A percentile compares a stretch with the other conserved stretches of the same genome.
These are phyloP conservation scores for Butyriboletus loyo DNA, from an alignment of 768 basidiomycete genomes.

Conservation along the genomic window DNA sequence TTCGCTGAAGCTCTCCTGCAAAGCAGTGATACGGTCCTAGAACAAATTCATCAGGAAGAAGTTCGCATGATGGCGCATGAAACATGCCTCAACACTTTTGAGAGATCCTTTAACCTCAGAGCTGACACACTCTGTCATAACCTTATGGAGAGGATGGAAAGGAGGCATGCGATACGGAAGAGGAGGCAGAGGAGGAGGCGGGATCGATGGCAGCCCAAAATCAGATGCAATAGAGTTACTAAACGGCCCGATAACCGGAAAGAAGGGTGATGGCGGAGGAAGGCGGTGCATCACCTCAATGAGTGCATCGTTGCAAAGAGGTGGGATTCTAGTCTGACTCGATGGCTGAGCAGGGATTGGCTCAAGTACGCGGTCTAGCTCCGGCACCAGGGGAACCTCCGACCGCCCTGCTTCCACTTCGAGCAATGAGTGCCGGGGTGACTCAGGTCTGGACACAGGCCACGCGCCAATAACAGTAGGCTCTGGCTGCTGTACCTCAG, in stretches of 20 bases:
- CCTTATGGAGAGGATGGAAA: slow-evolving; percentile 14
- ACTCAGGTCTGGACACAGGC: slow-evolving; percentile 37
- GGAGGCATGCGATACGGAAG: slow-evolving; percentile 9
- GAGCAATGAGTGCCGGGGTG: slow-evolving; percentile 21
- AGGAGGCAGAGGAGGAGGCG: slow-evolving; percentile 2
- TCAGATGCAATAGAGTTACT: slow-evolving; percentile 16
- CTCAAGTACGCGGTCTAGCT: slow-evolving; percentile 4
- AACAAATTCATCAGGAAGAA: neutral
- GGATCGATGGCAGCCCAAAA: slow-evolving; percentile 18
- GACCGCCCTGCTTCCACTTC: slow-evolving; percentile 10
- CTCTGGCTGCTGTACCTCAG: slow-evolving; percentile 28
- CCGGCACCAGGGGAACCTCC: slow-evolving; percentile 5
- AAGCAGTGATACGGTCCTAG: slow-evolving; percentile 23
- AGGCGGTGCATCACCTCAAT: slow-evolving; percentile 19
- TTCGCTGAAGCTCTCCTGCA: slow-evolving; percentile 20
- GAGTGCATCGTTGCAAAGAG: slow-evolving; percentile 9
- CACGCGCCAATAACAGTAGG: slow-evolving; percentile 43
- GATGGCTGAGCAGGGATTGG: neutral
- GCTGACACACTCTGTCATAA: slow-evolving; percentile 18
- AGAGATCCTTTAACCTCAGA: slow-evolving; percentile 23
- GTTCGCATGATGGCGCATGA: neutral
- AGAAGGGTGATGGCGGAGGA: slow-evolving; percentile 16
- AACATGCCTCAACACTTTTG: slow-evolving; percentile 21
- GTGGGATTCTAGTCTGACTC: slow-evolving; percentile 11
- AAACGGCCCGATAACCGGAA: slow-evolving; percentile 18